Evolutionary conservation across 1,284 basidiomycete species (phyloP).

Genomic region (Ganoderma leucocontextum): DNA sequence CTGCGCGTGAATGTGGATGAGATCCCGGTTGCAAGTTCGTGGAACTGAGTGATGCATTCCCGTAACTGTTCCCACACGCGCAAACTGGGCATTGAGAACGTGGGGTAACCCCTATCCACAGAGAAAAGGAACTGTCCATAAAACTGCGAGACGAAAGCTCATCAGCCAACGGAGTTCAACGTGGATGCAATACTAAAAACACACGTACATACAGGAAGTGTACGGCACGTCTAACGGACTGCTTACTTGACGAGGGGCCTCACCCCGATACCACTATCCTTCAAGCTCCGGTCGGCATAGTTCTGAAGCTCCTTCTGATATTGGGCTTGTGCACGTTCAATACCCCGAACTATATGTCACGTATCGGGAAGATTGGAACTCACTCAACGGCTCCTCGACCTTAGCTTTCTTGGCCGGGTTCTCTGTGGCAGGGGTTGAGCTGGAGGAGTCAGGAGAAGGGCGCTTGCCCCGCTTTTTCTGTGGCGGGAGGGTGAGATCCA

Average conservation of each 20-base stretch:
- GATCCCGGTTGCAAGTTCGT: neutral
- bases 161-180: neutral
- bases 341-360: neutral
- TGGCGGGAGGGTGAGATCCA: neutral
- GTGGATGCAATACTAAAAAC: neutral
- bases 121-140: constrained; percentile 16
- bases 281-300: constrained; percentile 46
- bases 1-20: constrained; percentile 4
- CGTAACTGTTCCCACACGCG: too few relatives aligned
- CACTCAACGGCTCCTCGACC: constrained; percentile 44
- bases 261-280: constrained; percentile 50
- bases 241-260: constrained; percentile 50
- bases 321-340: constrained; percentile 33
- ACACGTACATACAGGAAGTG: constrained; percentile 25
- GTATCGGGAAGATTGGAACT: neutral
- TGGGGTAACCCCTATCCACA: neutral
- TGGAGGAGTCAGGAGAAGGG: constrained; percentile 49
- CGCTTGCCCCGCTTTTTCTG: constrained; percentile 73
- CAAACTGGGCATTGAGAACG: too few relatives aligned
- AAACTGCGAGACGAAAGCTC: constrained; percentile 15
- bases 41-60: too few relatives aligned
- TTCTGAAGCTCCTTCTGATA: constrained; percentile 50
- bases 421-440: constrained; percentile 45
- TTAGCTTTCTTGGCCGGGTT: constrained; percentile 51
- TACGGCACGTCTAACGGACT: neutral